Base-by-base conservation (phyloP, 1,284 basidiomycete species). In the Trametes hirsuta region DNA sequence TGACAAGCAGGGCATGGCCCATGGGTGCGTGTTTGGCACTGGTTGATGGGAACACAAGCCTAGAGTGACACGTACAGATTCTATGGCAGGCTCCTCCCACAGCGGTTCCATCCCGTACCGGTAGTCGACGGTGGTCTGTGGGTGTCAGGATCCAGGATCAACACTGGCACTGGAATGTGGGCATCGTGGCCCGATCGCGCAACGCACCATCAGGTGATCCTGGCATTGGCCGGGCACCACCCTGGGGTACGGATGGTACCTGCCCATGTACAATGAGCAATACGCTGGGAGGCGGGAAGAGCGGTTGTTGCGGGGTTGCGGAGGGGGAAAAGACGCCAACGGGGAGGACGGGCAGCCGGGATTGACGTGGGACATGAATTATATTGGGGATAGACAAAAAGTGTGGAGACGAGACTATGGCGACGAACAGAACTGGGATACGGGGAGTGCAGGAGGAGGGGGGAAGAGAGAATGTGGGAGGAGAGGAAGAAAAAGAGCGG, bases 191-290 rank as follows among this genome's bases (percentile, higher is more conserved):
- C 14, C 46, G 24, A 15, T n/a, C 42, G 35, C n/a, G 57, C 6
- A 14, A 75, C 68, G 30, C 70, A 76, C 65, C 66, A 66, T 63
- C 25, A 65, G 54, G 5, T 53, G 50, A 21, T 68, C 61, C 44
- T 57, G 55, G 15, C 58, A 55, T 14, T 54, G 60, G 34, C 35
- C 49, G 8, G 62, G 50, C 3, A 42, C 21, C 11, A 51, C 58
- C 11, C 64, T 61, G 22, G 64, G 49, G 18, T 70, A 70, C 15
- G 67, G 68, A 47, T 69, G 69, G 34, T 55, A 67, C 14, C 69
- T 55, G 3, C 63, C 59, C 8, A 69, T 45, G 45, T 64, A 61
- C 6, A 65, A 64, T 5, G 44, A 53, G 24, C 68, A 65, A 56
- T 69, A 67, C 10, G 69, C 47, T 1, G 65, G 68, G 21, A 69